Base-by-base conservation (phyloP, 306 rosid genomes). In the Quercus mongolica region DNA sequence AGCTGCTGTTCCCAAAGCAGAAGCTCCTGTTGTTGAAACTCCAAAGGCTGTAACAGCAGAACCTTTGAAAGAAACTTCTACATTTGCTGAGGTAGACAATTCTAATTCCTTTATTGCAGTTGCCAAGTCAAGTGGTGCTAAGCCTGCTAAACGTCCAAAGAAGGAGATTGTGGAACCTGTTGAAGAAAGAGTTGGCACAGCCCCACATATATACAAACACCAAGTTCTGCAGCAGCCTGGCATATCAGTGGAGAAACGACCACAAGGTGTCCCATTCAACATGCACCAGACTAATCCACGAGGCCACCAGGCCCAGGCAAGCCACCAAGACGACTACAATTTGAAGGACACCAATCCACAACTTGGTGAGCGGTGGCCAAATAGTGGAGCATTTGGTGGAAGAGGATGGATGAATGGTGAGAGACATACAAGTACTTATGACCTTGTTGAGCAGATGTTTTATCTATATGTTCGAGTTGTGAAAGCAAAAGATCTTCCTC, bases 401-500 rank as follows among this genome's bases (percentile, higher is more conserved):
- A 82, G 91, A 83, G 96, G 94, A 51, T 91, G 94, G 98, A 84
- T 88, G 93, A 84, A 57, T 17, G 77, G 91, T 10, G 99, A 91
- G 86, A 89, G 94, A 83, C 79, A 80, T 28, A 30, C 96, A 5
- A 90, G 91, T 81, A 88, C 98, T 28, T 90, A 92, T 71, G 99
- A 95, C 78, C 94, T 95, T 19, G 98, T 95, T 56, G 96, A 95
- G 89, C 97, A 92, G 82, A 90, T 84, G 96, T 87, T 86, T 58
- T 90, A 90, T 87, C 89, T 95, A 3, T 95, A 90, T 23, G 94
- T 95, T 56, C 89, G 96, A 1, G 91, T 95, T 5, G 89, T 89
- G 73, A 95, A 90, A 81, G 98, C 94, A 38, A 91, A 83, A 80
- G 94, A 93, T 82, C 96, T 95, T 52, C 91, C 97, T n/a, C 74